Evolutionary conservation across 2,329 filamentous ascomycete species (phyloP), one percentile per base, ranked within the genome.

Genomic region (Epichloe sibirici): DNA sequence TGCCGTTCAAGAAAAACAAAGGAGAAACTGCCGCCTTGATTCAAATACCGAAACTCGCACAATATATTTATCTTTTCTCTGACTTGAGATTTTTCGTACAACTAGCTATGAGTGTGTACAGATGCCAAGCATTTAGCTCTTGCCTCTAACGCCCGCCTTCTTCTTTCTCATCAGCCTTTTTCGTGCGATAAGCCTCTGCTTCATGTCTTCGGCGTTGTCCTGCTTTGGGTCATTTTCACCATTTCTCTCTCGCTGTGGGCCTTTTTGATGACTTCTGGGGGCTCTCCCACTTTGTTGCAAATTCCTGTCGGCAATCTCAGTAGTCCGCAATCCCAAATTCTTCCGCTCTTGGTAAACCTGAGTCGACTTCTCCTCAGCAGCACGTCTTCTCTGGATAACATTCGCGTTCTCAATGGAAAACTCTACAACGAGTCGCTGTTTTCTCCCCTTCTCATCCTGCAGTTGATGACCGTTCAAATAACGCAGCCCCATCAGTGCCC

Each of bases 361-460:
- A 23, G 60, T 56, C 2, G 67, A 66, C 55, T 63, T 69, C 40
- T 64, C 65, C 59, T 72, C 66, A 12, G 62, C 65, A 35, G 63
- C 65, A 45, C 61, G 63, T 55, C 94, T 79, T 57, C 93, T 78
- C 59, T 84, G 79, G n/a, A 98, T 85, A 1, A 98, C 93, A 63
- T 96, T 90, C 1, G 89, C 90, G 62, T 98, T 98, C 71, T 98
- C 93, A 66, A 98, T 95, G 21, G 93, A 90, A 66, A 98, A 98
- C 68, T 98, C 94, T 39, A 91, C 91, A 63, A 98, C 89, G 49
- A 98, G 71, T 12, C 93, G 79, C 69, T 93, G 90, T 66, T 89
- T 91, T 70, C 86, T 88, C 58, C 93, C 90, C 51, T 78, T 70
- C 25, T 74, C 70, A 57, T 77, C 79, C 61, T 77, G 73, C 17